Conservation (phyloP, 495 filamentous ascomycete genomes). For the Ascodesmis nigricans region DNA sequence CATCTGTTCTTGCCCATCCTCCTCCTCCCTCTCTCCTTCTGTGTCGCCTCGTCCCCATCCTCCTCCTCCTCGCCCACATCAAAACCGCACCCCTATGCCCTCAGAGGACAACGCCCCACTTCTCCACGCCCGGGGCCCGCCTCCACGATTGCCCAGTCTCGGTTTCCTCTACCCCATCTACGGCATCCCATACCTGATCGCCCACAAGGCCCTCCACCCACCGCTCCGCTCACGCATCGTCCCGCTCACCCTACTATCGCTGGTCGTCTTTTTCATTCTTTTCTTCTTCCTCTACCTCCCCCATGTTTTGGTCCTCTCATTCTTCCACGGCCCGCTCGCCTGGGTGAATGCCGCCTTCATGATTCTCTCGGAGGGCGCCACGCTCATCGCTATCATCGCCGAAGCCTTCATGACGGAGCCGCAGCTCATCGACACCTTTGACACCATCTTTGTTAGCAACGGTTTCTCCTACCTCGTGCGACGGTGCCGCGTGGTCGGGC, state of each 20-base stretch:
- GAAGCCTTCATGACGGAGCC: conserved; percentile 58
- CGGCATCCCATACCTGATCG: conserved; percentile 60
- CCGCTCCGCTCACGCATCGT: conserved; percentile 48
- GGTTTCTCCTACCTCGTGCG: no score
- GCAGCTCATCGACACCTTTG: conserved; percentile 74
- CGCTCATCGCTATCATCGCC: conserved; percentile 50
- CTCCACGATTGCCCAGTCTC: no score
- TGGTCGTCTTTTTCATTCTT: conserved; percentile 49
- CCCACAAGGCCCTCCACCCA: conserved; percentile 38
- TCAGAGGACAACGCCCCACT: no score
- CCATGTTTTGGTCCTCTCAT: conserved; percentile 54
- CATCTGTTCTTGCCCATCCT: no score
- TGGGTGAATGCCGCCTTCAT: conserved; percentile 55
- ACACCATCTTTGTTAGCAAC: conserved; percentile 60
- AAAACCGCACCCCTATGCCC: no score
- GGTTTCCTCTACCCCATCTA: conserved; percentile 24
- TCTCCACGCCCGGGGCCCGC: no score
- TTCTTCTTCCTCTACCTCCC: conserved; percentile 84
- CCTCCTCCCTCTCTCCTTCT: no score
- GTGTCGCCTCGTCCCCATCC: no score
- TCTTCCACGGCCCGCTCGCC: conserved; percentile 71
- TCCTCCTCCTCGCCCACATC: no score
- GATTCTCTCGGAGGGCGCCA: conserved; percentile 60
- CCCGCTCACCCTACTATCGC: conserved; percentile 46
- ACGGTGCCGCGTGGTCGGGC: no score